Percentiles rank a stretch among this genome's conserved stretches.
phyloP scores from a whole-genome alignment of 2,329 filamentous ascomycete species.

The Arthrobotrys conoides region DNA sequence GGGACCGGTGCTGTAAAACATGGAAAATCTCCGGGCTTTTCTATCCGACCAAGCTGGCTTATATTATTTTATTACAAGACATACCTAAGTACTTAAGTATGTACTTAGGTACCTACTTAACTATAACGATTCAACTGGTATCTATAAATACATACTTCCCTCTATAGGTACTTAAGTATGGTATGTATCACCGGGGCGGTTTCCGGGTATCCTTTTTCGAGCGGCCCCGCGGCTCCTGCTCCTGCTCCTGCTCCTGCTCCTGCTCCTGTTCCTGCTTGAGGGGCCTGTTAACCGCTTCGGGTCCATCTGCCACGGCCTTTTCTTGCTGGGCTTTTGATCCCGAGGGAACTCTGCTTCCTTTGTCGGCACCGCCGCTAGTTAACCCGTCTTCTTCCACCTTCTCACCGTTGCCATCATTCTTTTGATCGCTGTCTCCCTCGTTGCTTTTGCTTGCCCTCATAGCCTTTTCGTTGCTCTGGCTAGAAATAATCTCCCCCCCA shows the following conservation, averaged over 20 bases:
- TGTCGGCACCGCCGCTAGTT: background rate
- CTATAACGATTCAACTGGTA: no score
- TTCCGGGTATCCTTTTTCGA: constrained; percentile 27
- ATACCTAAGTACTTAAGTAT: no score
- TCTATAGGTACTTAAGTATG: no score
- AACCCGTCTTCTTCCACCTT: constrained; percentile 12
- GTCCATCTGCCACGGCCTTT: background rate
- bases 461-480: constrained; percentile 9
- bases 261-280: background rate
- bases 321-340: constrained; percentile 11
- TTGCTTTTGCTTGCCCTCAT: background rate
- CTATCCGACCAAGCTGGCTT: no score
- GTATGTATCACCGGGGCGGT: constrained; percentile 11
- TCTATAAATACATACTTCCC: no score
- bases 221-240: constrained; percentile 29
- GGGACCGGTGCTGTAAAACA: no score
- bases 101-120: no score
- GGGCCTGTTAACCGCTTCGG: background rate
- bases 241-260: constrained; percentile 20
- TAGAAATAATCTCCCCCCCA: constrained; percentile 46
- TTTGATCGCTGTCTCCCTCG: background rate
- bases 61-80: no score
- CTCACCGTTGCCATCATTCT: background rate
- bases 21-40: no score
- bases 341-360: background rate